Evolutionary conservation across 495 filamentous ascomycete genomes (phyloP), one percentile per base, ranked within the genome.

Genomic region (Penicillium robsamsonii): DNA sequence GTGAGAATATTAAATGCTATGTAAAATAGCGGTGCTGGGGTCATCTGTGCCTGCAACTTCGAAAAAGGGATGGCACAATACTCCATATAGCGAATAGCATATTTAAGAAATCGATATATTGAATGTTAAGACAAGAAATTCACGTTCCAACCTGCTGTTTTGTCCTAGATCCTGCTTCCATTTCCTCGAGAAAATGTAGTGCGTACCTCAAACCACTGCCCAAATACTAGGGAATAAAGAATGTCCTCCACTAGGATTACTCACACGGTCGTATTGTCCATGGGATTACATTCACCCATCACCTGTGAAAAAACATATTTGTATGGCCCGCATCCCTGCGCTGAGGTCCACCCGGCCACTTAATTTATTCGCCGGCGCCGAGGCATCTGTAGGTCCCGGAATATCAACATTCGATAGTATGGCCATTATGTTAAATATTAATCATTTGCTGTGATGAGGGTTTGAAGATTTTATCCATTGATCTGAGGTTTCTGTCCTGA

Each of bases 351-450:
- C 47, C 46, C 47, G 47, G 47, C 17, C 29, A 35, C 18, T 50
- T 50, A 37, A 50, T 50, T 50, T 22, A 50, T 17, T n/a, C 15
- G 22, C 47, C 47, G 31, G 47, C 12, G 30, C 47, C 31, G 31
- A 37, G 20, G 47, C 30, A 38, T 50, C 20, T 50, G n/a, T 27
- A 46, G 15, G 5, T n/a, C 5, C 45, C 15, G 15, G 17, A 50
- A 1, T 38, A 15, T 10, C 27, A 22, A 24, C 13, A 20, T 9
- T 35, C 25, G 20, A 48, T 17, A 35, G 8, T n/a, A 31, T 44
- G 4, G 15, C 7, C 17, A 35, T 31, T 37, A 37, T 37, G 1
- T 37, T 37, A 37, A n/a, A 37, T n/a, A 37, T 37, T 8, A n/a
- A 8, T n/a, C 12, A 8, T 4, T 37, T n/a, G 15, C 35, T 37